A percentile compares a stretch with the other conserved stretches of the same genome.
phyloP scores from a whole-genome alignment of 148 eudicot species.

The Spergularia bocconei region DNA sequence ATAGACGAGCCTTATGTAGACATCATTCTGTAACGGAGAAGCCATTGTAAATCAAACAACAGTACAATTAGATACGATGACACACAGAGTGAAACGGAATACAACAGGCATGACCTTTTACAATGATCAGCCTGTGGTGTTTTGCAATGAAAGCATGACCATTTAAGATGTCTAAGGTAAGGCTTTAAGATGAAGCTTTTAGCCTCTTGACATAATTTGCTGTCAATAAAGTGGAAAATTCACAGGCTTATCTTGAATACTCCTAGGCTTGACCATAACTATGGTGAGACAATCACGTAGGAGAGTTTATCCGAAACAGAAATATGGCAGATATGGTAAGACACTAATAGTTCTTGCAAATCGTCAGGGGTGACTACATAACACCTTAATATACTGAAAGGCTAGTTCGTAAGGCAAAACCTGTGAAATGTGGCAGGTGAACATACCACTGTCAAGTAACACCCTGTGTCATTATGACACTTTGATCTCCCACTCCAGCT shows the following conservation, averaged over 20 bases:
- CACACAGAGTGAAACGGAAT: neutral
- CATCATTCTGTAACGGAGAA: conserved; percentile 50
- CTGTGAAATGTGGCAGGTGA: neutral
- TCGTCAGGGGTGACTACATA: too few species aligned
- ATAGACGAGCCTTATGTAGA: conserved; percentile 53
- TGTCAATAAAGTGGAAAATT: too few species aligned
- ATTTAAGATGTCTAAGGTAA: too few species aligned
- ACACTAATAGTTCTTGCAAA: neutral
- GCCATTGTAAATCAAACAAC: neutral
- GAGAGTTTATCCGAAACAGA: neutral
- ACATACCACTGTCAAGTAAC: conserved; percentile 61
- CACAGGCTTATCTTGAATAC: too few species aligned
- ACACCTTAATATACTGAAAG: neutral
- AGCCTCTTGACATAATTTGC: too few species aligned
- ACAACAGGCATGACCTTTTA: neutral
- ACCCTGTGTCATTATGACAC: conserved; percentile 48
- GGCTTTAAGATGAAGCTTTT: too few species aligned
- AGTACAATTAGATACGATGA: neutral
- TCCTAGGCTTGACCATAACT: too few species aligned
- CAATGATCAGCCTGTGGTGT: too few species aligned
- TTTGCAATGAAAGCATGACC: neutral
- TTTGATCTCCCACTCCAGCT: conserved; percentile 55
- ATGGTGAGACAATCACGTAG: too few species aligned
- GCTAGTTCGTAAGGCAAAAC: neutral
- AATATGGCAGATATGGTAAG: neutral